Evolutionary conservation across 1,139 yeast species (phyloP).

Genomic region (Diutina pseudorugosa): DNA sequence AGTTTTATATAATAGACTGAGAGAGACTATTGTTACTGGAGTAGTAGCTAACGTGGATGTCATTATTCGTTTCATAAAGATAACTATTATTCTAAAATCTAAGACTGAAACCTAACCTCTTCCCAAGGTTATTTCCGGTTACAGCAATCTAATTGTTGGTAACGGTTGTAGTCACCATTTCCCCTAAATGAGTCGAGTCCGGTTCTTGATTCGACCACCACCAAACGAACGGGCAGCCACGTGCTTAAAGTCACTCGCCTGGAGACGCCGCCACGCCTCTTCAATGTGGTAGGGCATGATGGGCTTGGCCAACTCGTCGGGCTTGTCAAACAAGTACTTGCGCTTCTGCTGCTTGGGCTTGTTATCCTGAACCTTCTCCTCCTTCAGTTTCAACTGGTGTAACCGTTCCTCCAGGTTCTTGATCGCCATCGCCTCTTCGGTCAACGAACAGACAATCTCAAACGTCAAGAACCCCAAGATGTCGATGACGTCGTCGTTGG

Average conservation of each 20-base stretch:
- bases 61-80: too few relatives aligned
- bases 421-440: slow-evolving; percentile 82
- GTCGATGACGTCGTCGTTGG: slow-evolving; percentile 94
- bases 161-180: too few relatives aligned
- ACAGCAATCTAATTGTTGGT: too few relatives aligned
- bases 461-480: slow-evolving; percentile 90
- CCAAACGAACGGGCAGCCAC: slow-evolving; percentile 62
- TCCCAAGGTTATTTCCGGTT: too few relatives aligned
- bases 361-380: slow-evolving; percentile 8
- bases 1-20: too few relatives aligned
- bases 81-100: too few relatives aligned
- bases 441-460: slow-evolving; percentile 89
- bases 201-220: slow-evolving; percentile 50
- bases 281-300: slow-evolving; percentile 73
- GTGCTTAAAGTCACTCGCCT: slow-evolving; percentile 46
- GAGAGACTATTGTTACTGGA: too few relatives aligned
- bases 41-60: too few relatives aligned
- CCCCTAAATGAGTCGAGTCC: slow-evolving; percentile 31
- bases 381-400: slow-evolving; percentile 22
- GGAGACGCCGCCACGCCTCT: slow-evolving; percentile 86
- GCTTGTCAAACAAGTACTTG: slow-evolving; percentile 76
- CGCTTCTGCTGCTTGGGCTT: slow-evolving; percentile 16
- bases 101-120: too few relatives aligned
- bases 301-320: slow-evolving; percentile 80
- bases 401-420: slow-evolving; percentile 54